A percentile compares a stretch with the other conserved stretches of the same genome.
phyloP scores from a whole-genome alignment of 2,329 filamentous ascomycete species.

The Aspergillus chevalieri region DNA sequence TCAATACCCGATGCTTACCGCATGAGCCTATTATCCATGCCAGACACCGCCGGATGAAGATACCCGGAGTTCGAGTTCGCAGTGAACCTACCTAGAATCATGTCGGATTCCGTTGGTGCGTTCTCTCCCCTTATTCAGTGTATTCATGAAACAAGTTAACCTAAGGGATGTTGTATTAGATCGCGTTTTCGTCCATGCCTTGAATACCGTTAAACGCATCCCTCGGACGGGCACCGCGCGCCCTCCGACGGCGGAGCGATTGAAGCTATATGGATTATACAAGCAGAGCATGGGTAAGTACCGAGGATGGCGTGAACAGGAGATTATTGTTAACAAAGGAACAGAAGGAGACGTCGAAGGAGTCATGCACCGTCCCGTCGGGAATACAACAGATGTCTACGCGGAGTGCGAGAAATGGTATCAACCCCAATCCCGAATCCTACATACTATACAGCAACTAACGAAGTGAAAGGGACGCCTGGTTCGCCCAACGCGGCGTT shows the following conservation, averaged over 20 bases:
- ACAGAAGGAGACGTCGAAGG: conserved; percentile 87
- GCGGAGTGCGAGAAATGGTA: conserved; percentile 63
- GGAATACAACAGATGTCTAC: conserved; percentile 45
- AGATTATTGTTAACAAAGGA: background rate
- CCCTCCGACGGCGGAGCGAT: conserved; percentile 74
- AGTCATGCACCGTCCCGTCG: conserved; percentile 76
- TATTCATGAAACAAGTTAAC: background rate
- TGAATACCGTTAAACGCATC: conserved; percentile 98
- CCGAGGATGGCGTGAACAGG: background rate
- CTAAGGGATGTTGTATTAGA: conserved; percentile 51
- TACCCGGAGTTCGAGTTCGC: too few species aligned
- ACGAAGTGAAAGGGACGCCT: conserved; percentile 63
- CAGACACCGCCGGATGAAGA: conserved; percentile 28
- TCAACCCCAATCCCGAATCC: background rate
- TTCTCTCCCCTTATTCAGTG: conserved; percentile 4
- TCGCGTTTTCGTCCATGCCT: conserved; percentile 95
- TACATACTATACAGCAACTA: background rate
- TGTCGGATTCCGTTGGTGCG: conserved; percentile 45
- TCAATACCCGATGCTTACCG: too few species aligned
- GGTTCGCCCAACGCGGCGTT: conserved; percentile 79
- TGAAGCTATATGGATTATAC: conserved; percentile 94
- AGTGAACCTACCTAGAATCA: conserved; percentile 18
- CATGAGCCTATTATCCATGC: conserved; percentile 17
- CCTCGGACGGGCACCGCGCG: conserved; percentile 85
- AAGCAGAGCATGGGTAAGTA: conserved; percentile 83